A percentile compares a stretch with the other conserved stretches of the same genome.
These are phyloP conservation scores for Omphalea diandra DNA, from an alignment of 441 rosid genomes.

Conservation along the genomic window DNA sequence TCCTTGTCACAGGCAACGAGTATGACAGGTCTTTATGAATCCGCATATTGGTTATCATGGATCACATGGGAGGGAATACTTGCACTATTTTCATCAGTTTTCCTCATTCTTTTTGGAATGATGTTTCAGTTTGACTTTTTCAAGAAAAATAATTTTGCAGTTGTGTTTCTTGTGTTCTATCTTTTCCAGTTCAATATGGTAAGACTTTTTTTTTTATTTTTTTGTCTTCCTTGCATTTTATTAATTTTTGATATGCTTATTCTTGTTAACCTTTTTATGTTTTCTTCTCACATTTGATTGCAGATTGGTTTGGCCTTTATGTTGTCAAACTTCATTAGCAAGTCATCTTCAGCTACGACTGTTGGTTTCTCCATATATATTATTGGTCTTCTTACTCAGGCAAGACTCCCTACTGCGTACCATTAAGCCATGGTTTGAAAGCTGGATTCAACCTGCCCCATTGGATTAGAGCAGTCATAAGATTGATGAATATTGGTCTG, in stretches of 20 bases:
- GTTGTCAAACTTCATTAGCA: slow-evolving; percentile 73
- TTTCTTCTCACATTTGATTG: slow-evolving; percentile 28
- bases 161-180: slow-evolving; percentile 67
- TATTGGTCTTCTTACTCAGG: slow-evolving; percentile 83
- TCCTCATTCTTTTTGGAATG: slow-evolving; percentile 80
- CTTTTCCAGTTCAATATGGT: slow-evolving; percentile 94
- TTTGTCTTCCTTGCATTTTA: neutral
- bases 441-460: neutral
- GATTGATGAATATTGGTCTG: neutral
- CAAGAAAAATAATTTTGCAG: slow-evolving; percentile 69
- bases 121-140: slow-evolving; percentile 84
- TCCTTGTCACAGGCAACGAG: slow-evolving; percentile 69
- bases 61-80: slow-evolving; percentile 79
- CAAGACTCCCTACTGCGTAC: slow-evolving; percentile 28
- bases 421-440: neutral
- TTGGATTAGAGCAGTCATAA: neutral
- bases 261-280: slow-evolving; percentile 13
- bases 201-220: no score
- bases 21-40: slow-evolving; percentile 82
- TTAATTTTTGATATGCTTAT: slow-evolving; percentile 13
- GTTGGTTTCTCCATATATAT: slow-evolving; percentile 81
- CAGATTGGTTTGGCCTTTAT: slow-evolving; percentile 77
- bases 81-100: slow-evolving; percentile 65
- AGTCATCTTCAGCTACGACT: slow-evolving; percentile 78
- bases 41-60: slow-evolving; percentile 96